Evolutionary conservation across 352 stramenopile species (phyloP).

Genomic region (Aphanomyces astaci): DNA sequence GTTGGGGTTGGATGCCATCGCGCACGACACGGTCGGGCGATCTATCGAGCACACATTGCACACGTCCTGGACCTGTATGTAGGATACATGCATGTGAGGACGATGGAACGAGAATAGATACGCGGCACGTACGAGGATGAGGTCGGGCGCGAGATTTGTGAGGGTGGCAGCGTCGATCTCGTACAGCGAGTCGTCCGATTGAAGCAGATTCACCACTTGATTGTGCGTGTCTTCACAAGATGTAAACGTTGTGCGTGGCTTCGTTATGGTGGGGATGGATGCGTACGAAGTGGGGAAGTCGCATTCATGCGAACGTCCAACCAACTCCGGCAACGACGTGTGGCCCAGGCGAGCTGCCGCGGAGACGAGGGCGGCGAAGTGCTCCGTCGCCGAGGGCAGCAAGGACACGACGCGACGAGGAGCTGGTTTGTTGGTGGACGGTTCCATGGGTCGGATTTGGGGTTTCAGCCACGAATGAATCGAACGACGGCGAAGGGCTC

Average conservation of each 20-base stretch:
- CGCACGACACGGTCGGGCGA: constrained; percentile 37
- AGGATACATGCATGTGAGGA: too few species aligned
- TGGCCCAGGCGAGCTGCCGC: neutral
- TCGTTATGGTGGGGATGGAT: constrained; percentile 46
- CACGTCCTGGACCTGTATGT: constrained; percentile 34
- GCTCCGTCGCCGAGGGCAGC: constrained; percentile 60
- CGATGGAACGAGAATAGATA: too few species aligned
- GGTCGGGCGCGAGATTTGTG: constrained; percentile 37
- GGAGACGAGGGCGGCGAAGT: constrained; percentile 27
- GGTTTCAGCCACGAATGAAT: constrained; percentile 5
- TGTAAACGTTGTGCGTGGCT: constrained; percentile 52
- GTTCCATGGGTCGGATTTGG: neutral
- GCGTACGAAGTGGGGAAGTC: constrained; percentile 42
- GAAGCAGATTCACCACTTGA: constrained; percentile 46
- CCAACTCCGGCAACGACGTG: constrained; percentile 34
- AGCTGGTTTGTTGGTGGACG: neutral
- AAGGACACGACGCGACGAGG: constrained; percentile 50
- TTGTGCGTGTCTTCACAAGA: constrained; percentile 54
- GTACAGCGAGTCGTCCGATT: constrained; percentile 47
- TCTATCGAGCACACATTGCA: constrained; percentile 74
- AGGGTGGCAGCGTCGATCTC: constrained; percentile 42
- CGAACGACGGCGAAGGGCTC: neutral
- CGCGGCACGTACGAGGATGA: constrained; percentile 53
- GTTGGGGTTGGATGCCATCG: constrained; percentile 7
- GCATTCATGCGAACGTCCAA: constrained; percentile 69